Evolutionary conservation across 2,329 filamentous ascomycete genomes (phyloP), one percentile per base, ranked within the genome.

Genomic region (Diaporthe australafricana): DNA sequence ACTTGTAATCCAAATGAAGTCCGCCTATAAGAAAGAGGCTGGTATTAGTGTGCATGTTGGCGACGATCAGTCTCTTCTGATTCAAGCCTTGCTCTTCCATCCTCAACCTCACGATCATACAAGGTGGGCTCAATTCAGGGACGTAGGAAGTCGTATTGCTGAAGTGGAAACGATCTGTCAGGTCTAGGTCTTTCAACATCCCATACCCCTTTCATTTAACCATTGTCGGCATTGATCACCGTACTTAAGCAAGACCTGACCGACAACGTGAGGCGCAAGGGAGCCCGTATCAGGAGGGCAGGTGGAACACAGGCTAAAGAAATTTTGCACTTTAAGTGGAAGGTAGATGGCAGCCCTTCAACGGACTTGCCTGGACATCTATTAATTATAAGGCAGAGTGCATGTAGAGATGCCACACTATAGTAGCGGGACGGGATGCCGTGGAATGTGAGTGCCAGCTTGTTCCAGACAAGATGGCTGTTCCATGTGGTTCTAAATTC

Each of bases 401-500:
- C 9, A 9, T 27, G 4, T 14, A 40, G 14, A n/a, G 47, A 27
- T 27, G 9, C n/a, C 47, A 50, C 16, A 27, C n/a, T 25, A 14
- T 5, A 6, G 17, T 11, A 22, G 14, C 17, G n/a, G 12, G 60
- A 35, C 27, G 60, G 60, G 42, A 48, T 48, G 30, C 27, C 60
- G 60, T 65, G 60, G 60, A 65, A 65, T 65, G 60, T 17, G 11
- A 48, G 38, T 11, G 35, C 45, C 48, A 25, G n/a, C 60, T 50
- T 50, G 8, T 50, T 11, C 30, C 2, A 63, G 42, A 63, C 57
- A 63, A 7, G 22, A 0, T 5, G 17, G 20, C 57, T n/a, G 9
- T 35, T 5, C 60, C 60, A 65, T 65, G 45, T 48, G 53, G 55
- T 27, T 35, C 35, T 1, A 57, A 12, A 11, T 8, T 27, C 20